Conservation (phyloP, 2,329 filamentous ascomycete genomes). For the Hypoxylon sp. region DNA sequence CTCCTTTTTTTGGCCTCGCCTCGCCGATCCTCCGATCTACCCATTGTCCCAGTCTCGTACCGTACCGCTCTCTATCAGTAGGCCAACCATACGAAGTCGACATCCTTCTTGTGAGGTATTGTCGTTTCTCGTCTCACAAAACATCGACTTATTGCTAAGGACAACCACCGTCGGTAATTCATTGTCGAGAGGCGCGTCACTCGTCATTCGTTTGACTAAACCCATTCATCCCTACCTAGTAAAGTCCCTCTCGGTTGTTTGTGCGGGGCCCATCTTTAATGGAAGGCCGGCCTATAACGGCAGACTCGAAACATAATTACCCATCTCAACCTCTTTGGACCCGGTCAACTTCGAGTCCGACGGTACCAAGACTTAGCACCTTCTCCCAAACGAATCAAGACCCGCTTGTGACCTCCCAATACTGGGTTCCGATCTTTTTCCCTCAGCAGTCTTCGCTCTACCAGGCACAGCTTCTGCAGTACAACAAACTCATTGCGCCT, state of each 20-base stretch:
- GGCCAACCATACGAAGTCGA: constrained; percentile 17
- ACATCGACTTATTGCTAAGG: constrained; percentile 4
- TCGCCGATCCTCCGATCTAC: constrained; percentile 33
- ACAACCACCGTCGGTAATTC: constrained; percentile 5
- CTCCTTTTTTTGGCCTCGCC: constrained; percentile 36
- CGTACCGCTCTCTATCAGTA: constrained; percentile 7
- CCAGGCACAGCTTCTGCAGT: constrained; percentile 69
- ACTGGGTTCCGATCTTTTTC: constrained; percentile 63
- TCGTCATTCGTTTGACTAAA: constrained; percentile 36
- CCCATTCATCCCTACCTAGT: too few relatives aligned
- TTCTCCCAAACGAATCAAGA: constrained; percentile 38
- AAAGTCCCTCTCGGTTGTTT: constrained; percentile 40
- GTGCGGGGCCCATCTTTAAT: constrained; percentile 53
- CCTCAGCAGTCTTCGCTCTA: constrained; percentile 67
- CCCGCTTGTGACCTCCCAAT: constrained; percentile 36
- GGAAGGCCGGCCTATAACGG: constrained; percentile 60
- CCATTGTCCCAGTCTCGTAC: constrained; percentile 10
- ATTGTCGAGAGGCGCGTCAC: constrained; percentile 30
- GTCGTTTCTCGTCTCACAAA: constrained; percentile 11
- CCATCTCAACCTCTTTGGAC: constrained; percentile 53
- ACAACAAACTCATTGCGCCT: constrained; percentile 71
- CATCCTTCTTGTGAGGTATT: background rate
- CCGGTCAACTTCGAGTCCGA: constrained; percentile 48
- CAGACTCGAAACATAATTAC: constrained; percentile 59
- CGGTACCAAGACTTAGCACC: constrained; percentile 45